These are phyloP conservation scores for Kondoa malvinella DNA, from an alignment of 768 basidiomycete genomes.

Conservation along the genomic window DNA sequence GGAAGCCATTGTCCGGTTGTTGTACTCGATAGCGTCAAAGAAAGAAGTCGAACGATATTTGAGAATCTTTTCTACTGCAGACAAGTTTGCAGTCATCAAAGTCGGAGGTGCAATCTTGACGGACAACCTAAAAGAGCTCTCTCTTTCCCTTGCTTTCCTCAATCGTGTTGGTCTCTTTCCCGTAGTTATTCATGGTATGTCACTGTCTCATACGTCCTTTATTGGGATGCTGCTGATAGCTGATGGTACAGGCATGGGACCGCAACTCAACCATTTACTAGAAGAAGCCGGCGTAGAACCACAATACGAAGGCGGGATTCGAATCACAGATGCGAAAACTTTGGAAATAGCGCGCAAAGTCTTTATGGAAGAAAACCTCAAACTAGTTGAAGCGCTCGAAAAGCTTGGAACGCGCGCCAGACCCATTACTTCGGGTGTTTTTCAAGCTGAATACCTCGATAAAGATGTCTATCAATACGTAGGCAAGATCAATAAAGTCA, in stretches of 20 bases:
- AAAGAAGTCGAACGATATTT: slow-evolving; percentile 97
- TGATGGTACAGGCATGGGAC: slow-evolving; percentile 8
- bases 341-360: slow-evolving; percentile 85
- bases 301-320: slow-evolving; percentile 69
- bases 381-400: slow-evolving; percentile 81
- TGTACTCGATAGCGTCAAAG: slow-evolving; percentile 92
- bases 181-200: slow-evolving; percentile 87
- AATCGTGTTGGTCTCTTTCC: slow-evolving; percentile 97
- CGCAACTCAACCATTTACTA: slow-evolving; percentile 65
- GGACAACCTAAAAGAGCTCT: slow-evolving; percentile 78
- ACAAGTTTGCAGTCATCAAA: slow-evolving; percentile 56
- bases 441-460: slow-evolving; percentile 92
- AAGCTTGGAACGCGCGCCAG: slow-evolving; percentile 88
- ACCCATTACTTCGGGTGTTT: slow-evolving; percentile 93
- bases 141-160: slow-evolving; percentile 84
- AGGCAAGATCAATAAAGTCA: slow-evolving; percentile 81
- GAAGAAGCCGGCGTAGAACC: slow-evolving; percentile 83
- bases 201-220: slow-evolving; percentile 55
- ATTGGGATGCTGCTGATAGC: slow-evolving; percentile 21
- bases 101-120: slow-evolving; percentile 84
- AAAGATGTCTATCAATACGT: slow-evolving; percentile 86
- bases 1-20: slow-evolving; percentile 92
- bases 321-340: slow-evolving; percentile 91
- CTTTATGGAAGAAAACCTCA: slow-evolving; percentile 93
- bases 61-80: slow-evolving; percentile 72